Conservation (phyloP, 441 rosid genomes). For the Pelargonium myrrhifolium region DNA sequence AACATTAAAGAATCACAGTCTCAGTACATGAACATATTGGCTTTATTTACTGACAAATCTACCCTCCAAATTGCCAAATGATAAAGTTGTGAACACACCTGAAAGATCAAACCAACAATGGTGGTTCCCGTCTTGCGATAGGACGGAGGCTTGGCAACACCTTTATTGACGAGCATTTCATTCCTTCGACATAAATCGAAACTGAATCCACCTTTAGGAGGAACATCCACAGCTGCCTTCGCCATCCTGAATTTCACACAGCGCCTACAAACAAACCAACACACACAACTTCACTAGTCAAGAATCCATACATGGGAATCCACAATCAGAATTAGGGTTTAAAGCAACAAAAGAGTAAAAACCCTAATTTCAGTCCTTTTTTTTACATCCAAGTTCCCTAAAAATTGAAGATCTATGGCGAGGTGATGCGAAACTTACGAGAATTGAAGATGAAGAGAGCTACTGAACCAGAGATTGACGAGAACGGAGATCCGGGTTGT, state of each 20-base stretch:
- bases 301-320: background rate
- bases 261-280: background rate
- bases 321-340: background rate
- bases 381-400: background rate
- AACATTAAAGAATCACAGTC: background rate
- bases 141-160: constrained; percentile 7
- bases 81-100: constrained; percentile 7
- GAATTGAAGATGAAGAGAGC: background rate
- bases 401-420: background rate
- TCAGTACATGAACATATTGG: background rate
- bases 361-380: background rate
- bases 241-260: constrained; percentile 30
- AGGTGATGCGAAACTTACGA: background rate
- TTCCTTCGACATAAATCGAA: constrained; percentile 88
- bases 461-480: constrained; percentile 4
- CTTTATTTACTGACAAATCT: background rate
- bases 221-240: constrained; percentile 38
- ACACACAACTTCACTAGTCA: background rate
- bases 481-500: background rate
- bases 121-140: constrained; percentile 20
- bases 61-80: background rate
- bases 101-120: constrained; percentile 17
- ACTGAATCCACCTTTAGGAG: constrained; percentile 73
- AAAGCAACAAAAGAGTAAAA: background rate
- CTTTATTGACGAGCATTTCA: constrained; percentile 14